A percentile compares a stretch with the other conserved stretches of the same genome.
Evolutionary conservation across 768 basidiomycete species (phyloP).

Genomic region (Pulveroboletus frians): DNA sequence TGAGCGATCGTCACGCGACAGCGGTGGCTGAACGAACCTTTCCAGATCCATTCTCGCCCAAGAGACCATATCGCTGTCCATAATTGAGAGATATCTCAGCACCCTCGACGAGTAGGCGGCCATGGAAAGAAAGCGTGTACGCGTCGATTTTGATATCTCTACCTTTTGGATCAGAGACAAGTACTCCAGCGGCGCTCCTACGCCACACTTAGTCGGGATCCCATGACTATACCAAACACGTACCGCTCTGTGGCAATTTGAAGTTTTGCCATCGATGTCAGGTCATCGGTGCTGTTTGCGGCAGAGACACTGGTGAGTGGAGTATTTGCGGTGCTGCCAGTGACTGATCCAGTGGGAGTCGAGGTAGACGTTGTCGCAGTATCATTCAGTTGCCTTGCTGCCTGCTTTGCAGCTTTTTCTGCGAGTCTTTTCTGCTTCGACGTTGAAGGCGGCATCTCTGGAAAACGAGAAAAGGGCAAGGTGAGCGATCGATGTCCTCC

Average conservation of each 20-base stretch:
- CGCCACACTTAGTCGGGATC: constrained; percentile 5
- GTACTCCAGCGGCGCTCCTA: constrained; percentile 87
- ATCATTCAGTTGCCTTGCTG: constrained; percentile 47
- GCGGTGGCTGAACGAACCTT: constrained; percentile 55
- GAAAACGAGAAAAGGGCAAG: constrained; percentile 9
- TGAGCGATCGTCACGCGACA: constrained; percentile 6
- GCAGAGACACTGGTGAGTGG: constrained; percentile 82
- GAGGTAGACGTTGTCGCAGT: constrained; percentile 47
- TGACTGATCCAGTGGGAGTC: constrained; percentile 60
- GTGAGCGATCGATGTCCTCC: constrained; percentile 27
- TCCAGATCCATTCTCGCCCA: constrained; percentile 98
- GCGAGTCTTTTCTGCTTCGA: constrained; percentile 92
- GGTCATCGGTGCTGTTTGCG: constrained; percentile 73
- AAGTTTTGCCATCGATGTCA: constrained; percentile 84
- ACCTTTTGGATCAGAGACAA: constrained; percentile 86
- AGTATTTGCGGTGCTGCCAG: constrained; percentile 62
- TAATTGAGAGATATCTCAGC: constrained; percentile 78
- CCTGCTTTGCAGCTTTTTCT: constrained; percentile 86
- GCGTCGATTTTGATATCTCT: constrained; percentile 97
- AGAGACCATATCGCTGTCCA: constrained; percentile 88
- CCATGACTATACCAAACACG: constrained; percentile 1
- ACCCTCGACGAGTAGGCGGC: constrained; percentile 68
- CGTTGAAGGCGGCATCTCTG: constrained; percentile 66
- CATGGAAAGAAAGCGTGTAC: constrained; percentile 96
- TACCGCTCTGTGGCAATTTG: constrained; percentile 87